Percentiles rank a stretch among this genome's conserved stretches.
These are phyloP conservation scores for Calonectria pseudoreteaudii DNA, from an alignment of 2,329 filamentous ascomycete genomes.

Conservation along the genomic window DNA sequence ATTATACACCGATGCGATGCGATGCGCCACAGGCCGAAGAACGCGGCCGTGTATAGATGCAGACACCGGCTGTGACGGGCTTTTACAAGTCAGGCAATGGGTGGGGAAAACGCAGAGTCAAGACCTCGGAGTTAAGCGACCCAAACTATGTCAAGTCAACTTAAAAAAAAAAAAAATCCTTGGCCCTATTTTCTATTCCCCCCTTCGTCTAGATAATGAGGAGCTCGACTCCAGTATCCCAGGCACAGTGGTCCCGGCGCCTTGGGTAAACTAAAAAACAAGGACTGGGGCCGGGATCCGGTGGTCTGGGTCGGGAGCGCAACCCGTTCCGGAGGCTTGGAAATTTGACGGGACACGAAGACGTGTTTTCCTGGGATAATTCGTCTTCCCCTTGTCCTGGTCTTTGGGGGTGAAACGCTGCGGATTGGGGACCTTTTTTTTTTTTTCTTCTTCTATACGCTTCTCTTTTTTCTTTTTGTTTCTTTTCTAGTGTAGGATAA, in stretches of 20 bases:
- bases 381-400: not conserved
- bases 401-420: not conserved
- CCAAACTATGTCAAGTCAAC: not conserved
- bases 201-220: not conserved
- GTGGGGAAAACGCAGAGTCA: not conserved
- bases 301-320: slow-evolving; percentile 39
- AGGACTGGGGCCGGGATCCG: slow-evolving; percentile 40
- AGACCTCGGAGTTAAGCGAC: not conserved
- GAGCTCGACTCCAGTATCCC: not conserved
- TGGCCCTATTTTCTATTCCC: not conserved
- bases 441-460: not conserved
- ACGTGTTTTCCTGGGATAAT: not conserved
- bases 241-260: slow-evolving; percentile 34
- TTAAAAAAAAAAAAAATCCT: not conserved
- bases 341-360: slow-evolving; percentile 21
- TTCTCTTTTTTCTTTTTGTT: not conserved
- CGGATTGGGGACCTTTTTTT: not conserved
- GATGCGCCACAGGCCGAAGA: not conserved
- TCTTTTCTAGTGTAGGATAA: not conserved
- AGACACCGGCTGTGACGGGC: not conserved
- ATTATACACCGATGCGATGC: not conserved
- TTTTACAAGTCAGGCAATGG: not conserved
- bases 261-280: slow-evolving; percentile 38
- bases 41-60: not conserved
- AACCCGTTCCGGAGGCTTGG: slow-evolving; percentile 36